Evolutionary conservation across 148 eudicot genomes (phyloP), one percentile per base, ranked within the genome.

Genomic region (Persicaria tinctoria): DNA sequence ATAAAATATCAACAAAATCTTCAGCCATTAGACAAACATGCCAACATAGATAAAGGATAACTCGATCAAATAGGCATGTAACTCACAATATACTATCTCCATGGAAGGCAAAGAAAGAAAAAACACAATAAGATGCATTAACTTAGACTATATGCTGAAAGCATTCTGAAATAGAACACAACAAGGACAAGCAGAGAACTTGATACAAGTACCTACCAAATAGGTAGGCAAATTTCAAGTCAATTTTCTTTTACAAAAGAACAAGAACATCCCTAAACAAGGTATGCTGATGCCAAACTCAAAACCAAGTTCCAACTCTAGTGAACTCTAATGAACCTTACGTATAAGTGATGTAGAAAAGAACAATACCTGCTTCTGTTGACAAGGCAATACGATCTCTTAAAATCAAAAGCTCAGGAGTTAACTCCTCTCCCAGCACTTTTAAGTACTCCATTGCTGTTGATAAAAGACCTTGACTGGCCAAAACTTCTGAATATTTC

Each of bases 401-500:
- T 77, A 95, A 87, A 79, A 95, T 85, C 72, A 74, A 59, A 77
- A 95, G 92, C 84, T 95, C 99, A 51, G 93, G 90, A 78, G 99
- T 86, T 79, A 92, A 78, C 73, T 92, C 96, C 73, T 90, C 92
- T 49, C 99, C 99, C 85, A 95, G 75, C 44, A 95, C 85, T 70
- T 92, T 90, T 77, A 95, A 78, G 79, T 89, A 95, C 66, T 89
- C 97, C 94, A 95, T 86, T 50, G 97, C 99, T 18, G 97, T 87
- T 51, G 90, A 79, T 83, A 95, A 84, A 79, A 87, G 96, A 74
- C 99, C 99, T 81, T 95, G 99, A 83, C 99, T 95, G 75, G 99
- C 97, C 83, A 95, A 86, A 78, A 95, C 92, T 80, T 95, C 99
- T 75, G 89, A 93, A 79, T 95, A 95, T 76, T 92, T 95, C 80